These are phyloP conservation scores for Plasmopara viticola DNA, from an alignment of 352 stramenopile species.

Conservation along the genomic window DNA sequence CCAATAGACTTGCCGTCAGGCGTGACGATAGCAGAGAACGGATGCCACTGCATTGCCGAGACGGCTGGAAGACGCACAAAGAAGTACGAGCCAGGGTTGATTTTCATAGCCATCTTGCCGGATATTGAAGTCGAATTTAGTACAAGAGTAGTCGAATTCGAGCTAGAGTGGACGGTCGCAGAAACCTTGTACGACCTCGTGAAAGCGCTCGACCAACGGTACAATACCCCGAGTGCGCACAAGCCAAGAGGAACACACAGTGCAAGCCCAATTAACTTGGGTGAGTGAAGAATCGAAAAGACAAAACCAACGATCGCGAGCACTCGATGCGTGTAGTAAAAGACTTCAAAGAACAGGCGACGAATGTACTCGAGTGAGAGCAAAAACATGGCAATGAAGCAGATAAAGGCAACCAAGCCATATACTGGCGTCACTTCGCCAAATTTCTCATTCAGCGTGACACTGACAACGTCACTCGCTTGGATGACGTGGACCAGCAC, in stretches of 20 bases:
- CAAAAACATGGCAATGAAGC: slow-evolving; percentile 47
- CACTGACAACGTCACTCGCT: slow-evolving; percentile 32
- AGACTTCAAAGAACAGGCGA: slow-evolving; percentile 63
- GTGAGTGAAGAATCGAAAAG: slow-evolving; percentile 63
- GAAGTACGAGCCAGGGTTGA: slow-evolving; percentile 69
- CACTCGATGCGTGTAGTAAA: slow-evolving; percentile 72
- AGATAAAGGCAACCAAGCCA: slow-evolving; percentile 57
- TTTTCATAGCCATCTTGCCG: slow-evolving; percentile 44
- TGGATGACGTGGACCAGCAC: slow-evolving; percentile 57
- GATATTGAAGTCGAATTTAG: slow-evolving; percentile 51
- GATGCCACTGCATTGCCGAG: slow-evolving; percentile 65
- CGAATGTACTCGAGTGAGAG: slow-evolving; percentile 58
- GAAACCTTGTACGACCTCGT: slow-evolving; percentile 40
- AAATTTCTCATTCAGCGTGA: slow-evolving; percentile 42
- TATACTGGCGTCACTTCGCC: slow-evolving; percentile 48
- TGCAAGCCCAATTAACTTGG: slow-evolving; percentile 47
- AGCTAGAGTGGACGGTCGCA: slow-evolving; percentile 30
- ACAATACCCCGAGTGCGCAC: slow-evolving; percentile 50
- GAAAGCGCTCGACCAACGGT: slow-evolving; percentile 46
- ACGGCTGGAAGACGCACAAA: slow-evolving; percentile 64
- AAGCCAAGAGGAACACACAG: slow-evolving; percentile 56
- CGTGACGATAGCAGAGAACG: slow-evolving; percentile 75
- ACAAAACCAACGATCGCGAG: slow-evolving; percentile 68
- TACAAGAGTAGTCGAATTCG: slow-evolving; percentile 48
- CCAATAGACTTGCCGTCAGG: slow-evolving; percentile 65